Conservation (phyloP, 2,329 filamentous ascomycete genomes). For the Diaporthe ampelina region DNA sequence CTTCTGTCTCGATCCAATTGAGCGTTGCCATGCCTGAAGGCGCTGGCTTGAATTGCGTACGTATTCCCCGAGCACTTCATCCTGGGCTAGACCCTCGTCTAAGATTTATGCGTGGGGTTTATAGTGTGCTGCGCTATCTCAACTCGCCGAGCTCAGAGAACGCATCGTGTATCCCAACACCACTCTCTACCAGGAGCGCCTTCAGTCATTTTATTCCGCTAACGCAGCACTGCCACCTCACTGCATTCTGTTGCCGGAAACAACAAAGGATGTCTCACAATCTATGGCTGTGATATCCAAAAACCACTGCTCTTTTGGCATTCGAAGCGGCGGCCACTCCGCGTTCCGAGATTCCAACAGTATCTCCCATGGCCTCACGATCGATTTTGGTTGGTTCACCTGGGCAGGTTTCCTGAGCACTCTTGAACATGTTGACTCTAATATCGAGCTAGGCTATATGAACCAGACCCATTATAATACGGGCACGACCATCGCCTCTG, state of each 20-base stretch:
- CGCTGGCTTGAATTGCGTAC: neutral
- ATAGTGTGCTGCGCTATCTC: slow-evolving; percentile 18
- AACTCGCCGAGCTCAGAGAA: neutral
- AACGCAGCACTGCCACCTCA: slow-evolving; percentile 23
- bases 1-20: neutral
- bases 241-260: slow-evolving; percentile 10
- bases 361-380: no score
- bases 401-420: neutral
- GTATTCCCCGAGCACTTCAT: neutral
- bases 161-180: slow-evolving; percentile 1
- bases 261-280: slow-evolving; percentile 16
- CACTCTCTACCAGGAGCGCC: slow-evolving; percentile 19
- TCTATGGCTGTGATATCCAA: neutral
- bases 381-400: slow-evolving; percentile 44
- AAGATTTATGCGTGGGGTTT: neutral
- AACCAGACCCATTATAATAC: slow-evolving; percentile 50
- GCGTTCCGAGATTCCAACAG: slow-evolving; percentile 45
- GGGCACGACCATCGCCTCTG: slow-evolving; percentile 47
- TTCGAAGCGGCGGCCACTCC: slow-evolving; percentile 48
- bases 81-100: no score
- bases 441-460: slow-evolving; percentile 45
- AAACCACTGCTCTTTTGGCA: slow-evolving; percentile 25
- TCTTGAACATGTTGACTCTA: neutral
- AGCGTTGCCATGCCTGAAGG: neutral
- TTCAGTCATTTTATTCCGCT: slow-evolving; percentile 15